Percentiles rank a stretch among this genome's conserved stretches.
Evolutionary conservation across 2,329 filamentous ascomycete genomes (phyloP).

Genomic region (Penicillium crustosum): DNA sequence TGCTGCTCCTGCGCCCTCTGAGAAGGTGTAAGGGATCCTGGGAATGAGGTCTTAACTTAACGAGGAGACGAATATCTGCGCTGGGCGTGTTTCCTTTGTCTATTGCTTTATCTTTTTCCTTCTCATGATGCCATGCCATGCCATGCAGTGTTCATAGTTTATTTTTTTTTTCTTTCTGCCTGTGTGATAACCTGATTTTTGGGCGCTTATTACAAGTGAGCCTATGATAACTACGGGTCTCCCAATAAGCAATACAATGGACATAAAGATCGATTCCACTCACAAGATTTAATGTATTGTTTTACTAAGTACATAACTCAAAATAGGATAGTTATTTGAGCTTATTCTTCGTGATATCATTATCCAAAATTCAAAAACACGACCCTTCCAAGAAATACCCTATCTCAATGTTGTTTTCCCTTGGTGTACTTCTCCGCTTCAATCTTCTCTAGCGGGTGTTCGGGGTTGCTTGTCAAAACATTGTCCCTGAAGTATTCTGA

Average conservation of each 20-base stretch:
- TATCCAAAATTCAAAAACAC: not conserved
- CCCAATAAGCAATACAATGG: not conserved
- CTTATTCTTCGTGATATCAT: conserved; percentile 9
- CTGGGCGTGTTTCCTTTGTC: conserved; percentile 12
- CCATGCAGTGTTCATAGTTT: conserved; percentile 7
- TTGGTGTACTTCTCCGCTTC: conserved; percentile 38
- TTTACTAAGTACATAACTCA: not conserved
- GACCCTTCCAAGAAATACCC: not conserved
- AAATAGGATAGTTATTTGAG: not conserved
- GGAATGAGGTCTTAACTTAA: not conserved
- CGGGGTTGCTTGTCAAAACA: conserved; percentile 44
- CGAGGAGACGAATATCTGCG: conserved; percentile 3
- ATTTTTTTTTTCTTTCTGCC: conserved; percentile 4
- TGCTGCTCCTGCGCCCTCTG: conserved; percentile 26
- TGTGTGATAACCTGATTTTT: not conserved
- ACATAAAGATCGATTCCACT: not conserved
- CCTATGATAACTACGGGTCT: not conserved
- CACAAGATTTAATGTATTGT: not conserved
- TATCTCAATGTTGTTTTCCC: not conserved
- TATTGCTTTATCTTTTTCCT: conserved; percentile 1
- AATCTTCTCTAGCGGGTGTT: conserved; percentile 40
- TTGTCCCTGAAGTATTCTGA: conserved; percentile 31
- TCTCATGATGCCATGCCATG: conserved; percentile 7
- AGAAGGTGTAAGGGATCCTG: conserved; percentile 28
- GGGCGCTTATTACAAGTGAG: not conserved